Evolutionary conservation across 2,329 filamentous ascomycete species (phyloP).

Genomic region (Penicillium rolfsii): DNA sequence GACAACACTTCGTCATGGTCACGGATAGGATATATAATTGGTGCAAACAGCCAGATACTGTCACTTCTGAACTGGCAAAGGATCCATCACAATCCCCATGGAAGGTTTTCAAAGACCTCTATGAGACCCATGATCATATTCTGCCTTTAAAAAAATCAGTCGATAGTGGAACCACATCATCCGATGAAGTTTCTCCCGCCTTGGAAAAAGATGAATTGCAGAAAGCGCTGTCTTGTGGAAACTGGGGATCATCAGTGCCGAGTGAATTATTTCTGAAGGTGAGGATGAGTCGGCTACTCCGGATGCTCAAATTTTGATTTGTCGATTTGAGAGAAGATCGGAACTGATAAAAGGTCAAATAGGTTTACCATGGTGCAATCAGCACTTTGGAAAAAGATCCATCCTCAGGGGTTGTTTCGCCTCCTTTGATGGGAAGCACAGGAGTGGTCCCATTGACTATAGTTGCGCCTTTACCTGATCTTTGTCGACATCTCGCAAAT

Average conservation of each 20-base stretch:
- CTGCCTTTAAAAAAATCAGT: slow-evolving; percentile 19
- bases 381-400: slow-evolving; percentile 43
- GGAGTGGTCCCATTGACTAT: slow-evolving; percentile 71
- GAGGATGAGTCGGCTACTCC: slow-evolving; percentile 10
- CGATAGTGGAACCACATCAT: slow-evolving; percentile 29
- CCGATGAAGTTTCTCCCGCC: slow-evolving; percentile 8
- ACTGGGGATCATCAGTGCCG: slow-evolving; percentile 66
- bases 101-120: slow-evolving; percentile 61
- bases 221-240: slow-evolving; percentile 63
- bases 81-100: slow-evolving; percentile 58
- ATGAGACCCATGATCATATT: slow-evolving; percentile 40
- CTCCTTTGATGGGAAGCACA: slow-evolving; percentile 61
- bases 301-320: neutral
- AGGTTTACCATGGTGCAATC: slow-evolving; percentile 69
- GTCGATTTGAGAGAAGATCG: too few relatives aligned
- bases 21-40: slow-evolving; percentile 55
- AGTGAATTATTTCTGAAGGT: slow-evolving; percentile 69
- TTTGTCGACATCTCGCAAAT: slow-evolving; percentile 75
- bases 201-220: slow-evolving; percentile 52
- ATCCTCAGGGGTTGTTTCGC: slow-evolving; percentile 57
- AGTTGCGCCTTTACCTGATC: slow-evolving; percentile 70
- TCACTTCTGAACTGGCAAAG: slow-evolving; percentile 61
- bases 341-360: neutral
- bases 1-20: slow-evolving; percentile 38
- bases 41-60: slow-evolving; percentile 57